Conservation (phyloP, 202 grass and related monocot genomes). For the Hordeum pubiflorum region DNA sequence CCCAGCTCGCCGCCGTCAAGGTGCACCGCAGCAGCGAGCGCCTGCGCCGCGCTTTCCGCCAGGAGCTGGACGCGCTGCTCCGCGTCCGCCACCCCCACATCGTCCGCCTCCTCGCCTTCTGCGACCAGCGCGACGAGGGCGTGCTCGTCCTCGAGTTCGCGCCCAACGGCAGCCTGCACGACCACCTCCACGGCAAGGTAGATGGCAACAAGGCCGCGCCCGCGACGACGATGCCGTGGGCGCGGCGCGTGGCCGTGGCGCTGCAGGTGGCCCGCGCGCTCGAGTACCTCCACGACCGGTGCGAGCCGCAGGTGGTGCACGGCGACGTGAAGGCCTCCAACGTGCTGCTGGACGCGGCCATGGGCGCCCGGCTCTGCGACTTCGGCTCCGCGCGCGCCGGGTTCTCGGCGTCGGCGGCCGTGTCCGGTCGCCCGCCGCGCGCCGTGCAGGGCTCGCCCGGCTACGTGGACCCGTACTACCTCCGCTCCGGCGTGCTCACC, state of each 20-base stretch:
- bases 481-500: slow-evolving; percentile 54
- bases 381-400: slow-evolving; percentile 70
- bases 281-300: slow-evolving; percentile 69
- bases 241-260: slow-evolving; percentile 40
- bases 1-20: slow-evolving; percentile 60
- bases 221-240: slow-evolving; percentile 29
- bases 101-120: slow-evolving; percentile 33
- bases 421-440: slow-evolving; percentile 20
- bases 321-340: slow-evolving; percentile 89
- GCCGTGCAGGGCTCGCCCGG: slow-evolving; percentile 56
- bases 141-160: slow-evolving; percentile 69
- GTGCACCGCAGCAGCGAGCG: slow-evolving; percentile 85
- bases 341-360: slow-evolving; percentile 58
- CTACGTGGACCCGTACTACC: slow-evolving; percentile 92
- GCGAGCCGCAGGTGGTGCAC: slow-evolving; percentile 75
- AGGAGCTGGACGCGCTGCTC: slow-evolving; percentile 75
- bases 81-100: slow-evolving; percentile 69
- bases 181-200: slow-evolving; percentile 38
- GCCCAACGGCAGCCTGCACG: slow-evolving; percentile 74
- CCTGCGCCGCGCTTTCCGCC: slow-evolving; percentile 57
- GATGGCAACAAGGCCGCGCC: background rate
- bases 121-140: slow-evolving; percentile 54
- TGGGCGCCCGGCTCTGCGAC: slow-evolving; percentile 75
- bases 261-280: slow-evolving; percentile 67
- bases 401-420: slow-evolving; percentile 45